phyloP scores from a whole-genome alignment of 768 basidiomycete genomes.

The Tylopilus cervinicoccineus region DNA sequence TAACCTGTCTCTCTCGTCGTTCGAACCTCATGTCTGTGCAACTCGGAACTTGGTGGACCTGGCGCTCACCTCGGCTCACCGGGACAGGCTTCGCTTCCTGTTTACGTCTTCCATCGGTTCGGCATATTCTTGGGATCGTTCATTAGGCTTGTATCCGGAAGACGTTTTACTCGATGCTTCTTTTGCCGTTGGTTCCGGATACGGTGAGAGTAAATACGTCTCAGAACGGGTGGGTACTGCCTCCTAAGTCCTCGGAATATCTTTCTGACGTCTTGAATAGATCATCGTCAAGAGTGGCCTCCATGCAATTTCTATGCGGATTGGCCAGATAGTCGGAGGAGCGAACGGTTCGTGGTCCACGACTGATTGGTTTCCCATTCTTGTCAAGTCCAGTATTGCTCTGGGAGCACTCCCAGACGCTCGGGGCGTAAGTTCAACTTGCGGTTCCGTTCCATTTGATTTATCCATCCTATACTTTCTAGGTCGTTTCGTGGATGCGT shows the following conservation, averaged over 20 bases:
- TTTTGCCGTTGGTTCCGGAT: slow-evolving; percentile 31
- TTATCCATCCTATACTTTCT: not conserved
- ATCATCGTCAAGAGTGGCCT: slow-evolving; percentile 26
- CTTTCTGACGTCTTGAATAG: slow-evolving; percentile 7
- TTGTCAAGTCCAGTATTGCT: slow-evolving; percentile 29
- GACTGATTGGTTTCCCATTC: slow-evolving; percentile 33
- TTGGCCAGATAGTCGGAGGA: slow-evolving; percentile 34
- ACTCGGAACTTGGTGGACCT: slow-evolving; percentile 32
- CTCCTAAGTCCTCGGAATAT: not conserved
- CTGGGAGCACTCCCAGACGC: slow-evolving; percentile 28
- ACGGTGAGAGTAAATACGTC: slow-evolving; percentile 37
- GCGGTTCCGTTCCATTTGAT: not conserved
- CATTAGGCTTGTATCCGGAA: slow-evolving; percentile 33
- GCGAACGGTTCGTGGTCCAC: slow-evolving; percentile 32
- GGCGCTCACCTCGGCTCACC: not conserved
- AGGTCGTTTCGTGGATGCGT: slow-evolving; percentile 35
- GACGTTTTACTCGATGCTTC: slow-evolving; percentile 28
- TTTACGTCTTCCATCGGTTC: slow-evolving; percentile 26
- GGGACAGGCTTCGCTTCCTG: slow-evolving; percentile 13
- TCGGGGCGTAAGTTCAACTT: slow-evolving; percentile 24
- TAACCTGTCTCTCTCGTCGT: slow-evolving; percentile 36
- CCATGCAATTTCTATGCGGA: slow-evolving; percentile 25
- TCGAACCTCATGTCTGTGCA: slow-evolving; percentile 34
- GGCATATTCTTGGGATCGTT: slow-evolving; percentile 23
- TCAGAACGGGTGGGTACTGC: slow-evolving; percentile 28